Percentiles rank a stretch among this genome's conserved stretches.
Conservation (phyloP, 1,284 basidiomycete species). For the Stygiomarasmius scandens region DNA sequence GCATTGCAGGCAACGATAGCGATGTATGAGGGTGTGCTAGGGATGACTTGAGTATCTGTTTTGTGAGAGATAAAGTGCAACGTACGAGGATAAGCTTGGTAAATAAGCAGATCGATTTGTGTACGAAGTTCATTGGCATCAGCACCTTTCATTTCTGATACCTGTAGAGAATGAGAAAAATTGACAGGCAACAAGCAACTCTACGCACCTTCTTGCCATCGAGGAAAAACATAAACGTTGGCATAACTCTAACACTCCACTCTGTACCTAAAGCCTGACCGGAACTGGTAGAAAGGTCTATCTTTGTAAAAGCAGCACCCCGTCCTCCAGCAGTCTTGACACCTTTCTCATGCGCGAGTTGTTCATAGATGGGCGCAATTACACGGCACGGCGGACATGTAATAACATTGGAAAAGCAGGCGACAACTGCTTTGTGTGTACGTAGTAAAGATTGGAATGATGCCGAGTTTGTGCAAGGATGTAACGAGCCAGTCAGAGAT, state of each 20-base stretch:
- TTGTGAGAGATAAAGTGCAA: conserved; percentile 19
- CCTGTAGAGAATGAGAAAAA: conserved; percentile 36
- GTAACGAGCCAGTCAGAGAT: conserved; percentile 63
- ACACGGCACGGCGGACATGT: conserved; percentile 50
- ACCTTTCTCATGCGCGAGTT: conserved; percentile 48
- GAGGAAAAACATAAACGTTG: conserved; percentile 85
- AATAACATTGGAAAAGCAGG: conserved; percentile 44
- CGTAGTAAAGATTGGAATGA: conserved; percentile 44
- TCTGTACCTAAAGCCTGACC: conserved; percentile 61
- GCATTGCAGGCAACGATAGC: conserved; percentile 62
- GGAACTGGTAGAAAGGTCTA: conserved; percentile 75
- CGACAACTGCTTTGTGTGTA: conserved; percentile 48
- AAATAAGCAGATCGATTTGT: conserved; percentile 74
- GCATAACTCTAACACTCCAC: conserved; percentile 76
- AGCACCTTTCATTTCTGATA: conserved; percentile 75
- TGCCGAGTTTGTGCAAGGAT: conserved; percentile 48
- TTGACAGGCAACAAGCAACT: not conserved
- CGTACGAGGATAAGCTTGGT: conserved; percentile 77
- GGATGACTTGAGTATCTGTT: not conserved
- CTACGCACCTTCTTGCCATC: conserved; percentile 69
- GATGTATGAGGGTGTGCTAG: conserved; percentile 77
- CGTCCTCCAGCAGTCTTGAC: conserved; percentile 32
- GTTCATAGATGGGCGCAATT: conserved; percentile 50
- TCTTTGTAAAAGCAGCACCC: conserved; percentile 74
- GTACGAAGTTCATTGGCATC: conserved; percentile 65